Evolutionary conservation across 257 asterid genomes (phyloP).

Genomic region (Scutellaria minor): DNA sequence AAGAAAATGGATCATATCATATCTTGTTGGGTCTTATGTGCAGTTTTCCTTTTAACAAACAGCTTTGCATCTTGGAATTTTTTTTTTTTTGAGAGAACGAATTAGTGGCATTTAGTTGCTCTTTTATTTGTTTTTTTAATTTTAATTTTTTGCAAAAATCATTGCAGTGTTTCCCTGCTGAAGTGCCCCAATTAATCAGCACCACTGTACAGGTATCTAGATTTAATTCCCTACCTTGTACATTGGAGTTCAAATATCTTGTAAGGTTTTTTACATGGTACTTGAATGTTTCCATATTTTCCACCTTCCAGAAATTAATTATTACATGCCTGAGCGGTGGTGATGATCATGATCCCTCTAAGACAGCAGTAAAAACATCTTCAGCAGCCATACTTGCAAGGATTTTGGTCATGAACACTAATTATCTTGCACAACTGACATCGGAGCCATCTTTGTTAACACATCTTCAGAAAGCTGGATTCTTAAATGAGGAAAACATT

Average conservation of each 20-base stretch:
- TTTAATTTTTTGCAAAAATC: conserved; percentile 15
- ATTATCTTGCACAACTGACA: conserved; percentile 83
- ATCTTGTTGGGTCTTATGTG: conserved; percentile 16
- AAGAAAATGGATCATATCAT: neutral
- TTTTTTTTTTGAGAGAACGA: too few species aligned
- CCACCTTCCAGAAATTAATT: conserved; percentile 62
- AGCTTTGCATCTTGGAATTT: neutral
- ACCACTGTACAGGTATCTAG: conserved; percentile 68
- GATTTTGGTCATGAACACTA: conserved; percentile 88
- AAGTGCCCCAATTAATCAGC: conserved; percentile 84
- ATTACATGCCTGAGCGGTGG: conserved; percentile 83
- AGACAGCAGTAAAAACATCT: conserved; percentile 80
- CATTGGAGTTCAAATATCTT: neutral
- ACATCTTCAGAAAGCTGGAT: conserved; percentile 75
- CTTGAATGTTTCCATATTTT: conserved; percentile 31
- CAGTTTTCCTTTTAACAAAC: conserved; percentile 3
- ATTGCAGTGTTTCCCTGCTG: conserved; percentile 89
- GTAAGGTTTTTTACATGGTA: neutral
- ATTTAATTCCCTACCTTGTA: conserved; percentile 25
- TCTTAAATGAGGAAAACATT: conserved; percentile 77
- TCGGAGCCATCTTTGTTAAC: conserved; percentile 71
- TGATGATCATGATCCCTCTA: conserved; percentile 87
- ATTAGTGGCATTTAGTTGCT: conserved; percentile 15
- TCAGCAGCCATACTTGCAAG: conserved; percentile 92
- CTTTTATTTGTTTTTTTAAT: neutral